Percentiles rank a stretch among this genome's conserved stretches.
These are phyloP conservation scores for Quercus phellos DNA, from an alignment of 331 rosid species.

Conservation along the genomic window DNA sequence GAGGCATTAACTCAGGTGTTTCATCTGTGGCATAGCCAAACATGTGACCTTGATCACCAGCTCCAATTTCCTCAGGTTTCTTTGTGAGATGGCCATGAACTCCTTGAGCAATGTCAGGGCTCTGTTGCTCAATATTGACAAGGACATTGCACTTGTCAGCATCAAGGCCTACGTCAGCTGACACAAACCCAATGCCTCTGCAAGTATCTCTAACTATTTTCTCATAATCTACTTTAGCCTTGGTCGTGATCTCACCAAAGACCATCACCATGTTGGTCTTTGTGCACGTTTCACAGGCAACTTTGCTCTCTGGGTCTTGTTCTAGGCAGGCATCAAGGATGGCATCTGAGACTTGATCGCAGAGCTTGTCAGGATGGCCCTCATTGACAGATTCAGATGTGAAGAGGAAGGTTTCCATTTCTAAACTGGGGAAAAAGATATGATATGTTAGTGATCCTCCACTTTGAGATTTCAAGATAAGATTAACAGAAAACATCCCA, in stretches of 20 bases:
- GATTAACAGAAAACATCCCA: neutral
- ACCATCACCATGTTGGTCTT: conserved; percentile 94
- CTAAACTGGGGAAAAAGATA: conserved; percentile 5
- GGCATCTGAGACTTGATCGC: conserved; percentile 91
- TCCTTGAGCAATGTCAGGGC: conserved; percentile 90
- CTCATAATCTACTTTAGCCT: conserved; percentile 80
- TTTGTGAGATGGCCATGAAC: conserved; percentile 81
- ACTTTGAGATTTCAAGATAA: neutral
- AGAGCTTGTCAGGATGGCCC: conserved; percentile 91
- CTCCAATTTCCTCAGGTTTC: conserved; percentile 88
- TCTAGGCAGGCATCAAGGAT: conserved; percentile 82
- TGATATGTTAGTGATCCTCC: neutral
- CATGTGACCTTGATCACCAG: conserved; percentile 95
- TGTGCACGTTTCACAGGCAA: conserved; percentile 83
- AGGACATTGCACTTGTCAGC: conserved; percentile 87
- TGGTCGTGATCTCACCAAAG: conserved; percentile 87
- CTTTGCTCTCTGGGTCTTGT: conserved; percentile 81
- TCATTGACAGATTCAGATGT: conserved; percentile 94
- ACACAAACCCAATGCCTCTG: conserved; percentile 69
- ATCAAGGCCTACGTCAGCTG: conserved; percentile 82
- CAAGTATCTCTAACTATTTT: conserved; percentile 85
- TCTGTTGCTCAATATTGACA: conserved; percentile 81
- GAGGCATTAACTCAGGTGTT: conserved; percentile 85
- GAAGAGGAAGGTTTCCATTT: conserved; percentile 78
- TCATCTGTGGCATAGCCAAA: conserved; percentile 91